A percentile compares a stretch with the other conserved stretches of the same genome.
These are phyloP conservation scores for Tolypocladium capitatum DNA, from an alignment of 2,329 filamentous ascomycete species.

Conservation along the genomic window DNA sequence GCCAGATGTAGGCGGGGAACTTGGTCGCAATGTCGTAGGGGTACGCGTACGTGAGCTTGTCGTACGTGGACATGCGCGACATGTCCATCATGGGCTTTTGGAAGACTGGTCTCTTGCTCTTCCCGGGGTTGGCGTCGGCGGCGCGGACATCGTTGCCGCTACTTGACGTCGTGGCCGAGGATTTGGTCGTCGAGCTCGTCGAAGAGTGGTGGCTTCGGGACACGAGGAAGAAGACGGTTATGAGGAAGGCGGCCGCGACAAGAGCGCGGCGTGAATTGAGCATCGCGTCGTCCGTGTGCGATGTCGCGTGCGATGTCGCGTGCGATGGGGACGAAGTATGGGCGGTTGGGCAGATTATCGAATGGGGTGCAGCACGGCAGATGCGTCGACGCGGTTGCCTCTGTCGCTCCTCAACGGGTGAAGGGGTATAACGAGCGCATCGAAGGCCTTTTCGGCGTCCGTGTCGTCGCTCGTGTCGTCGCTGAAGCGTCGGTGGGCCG, in stretches of 20 bases:
- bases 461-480: no score
- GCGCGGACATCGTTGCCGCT: constrained; percentile 9
- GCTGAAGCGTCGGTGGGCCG: not conserved
- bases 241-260: constrained; percentile 52
- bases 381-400: not conserved
- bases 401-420: not conserved
- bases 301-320: no score
- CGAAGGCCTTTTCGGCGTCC: not conserved
- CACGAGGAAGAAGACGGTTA: constrained; percentile 57
- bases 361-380: not conserved
- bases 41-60: constrained; percentile 84
- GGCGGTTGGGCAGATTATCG: not conserved
- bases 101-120: constrained; percentile 15
- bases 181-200: not conserved
- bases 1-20: constrained; percentile 97
- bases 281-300: constrained; percentile 34
- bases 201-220: constrained; percentile 39
- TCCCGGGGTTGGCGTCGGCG: constrained; percentile 6
- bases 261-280: constrained; percentile 67
- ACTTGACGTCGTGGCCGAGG: not conserved
- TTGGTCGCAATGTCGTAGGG: constrained; percentile 80
- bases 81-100: constrained; percentile 59
- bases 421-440: not conserved
- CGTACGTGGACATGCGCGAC: constrained; percentile 56
- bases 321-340: not conserved